Base-by-base conservation (phyloP, 2,329 filamentous ascomycete species). In the Colletotrichum graminicola region DNA sequence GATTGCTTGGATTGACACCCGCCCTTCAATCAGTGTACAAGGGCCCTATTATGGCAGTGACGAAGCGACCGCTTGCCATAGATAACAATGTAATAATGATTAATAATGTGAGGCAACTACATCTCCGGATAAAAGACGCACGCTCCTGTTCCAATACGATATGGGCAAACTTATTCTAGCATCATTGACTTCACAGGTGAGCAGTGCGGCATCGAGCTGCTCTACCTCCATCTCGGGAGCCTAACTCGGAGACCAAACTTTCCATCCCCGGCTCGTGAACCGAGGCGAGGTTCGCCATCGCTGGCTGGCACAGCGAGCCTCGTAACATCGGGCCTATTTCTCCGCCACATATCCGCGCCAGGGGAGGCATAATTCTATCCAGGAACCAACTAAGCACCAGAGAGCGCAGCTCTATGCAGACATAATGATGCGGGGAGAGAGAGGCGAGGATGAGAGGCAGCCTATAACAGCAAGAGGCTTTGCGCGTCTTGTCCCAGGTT, bases 31-130 rank as follows among this genome's bases (percentile, higher is more conserved):
- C 45, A 32, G 47, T 36, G n/a, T 45, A 11, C 26, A 16, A 43
- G 51, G 18, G 23, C 47, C 34, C 45, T 64, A 34, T 16, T 4
- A 12, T 12, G 32, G 43, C 34, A 11, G 51, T 32, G 14, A 26
- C 23, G 32, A 18, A 47, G 43, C 3, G 16, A 23, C 7, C n/a
- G 8, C 34, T 1, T 47, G 51, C 32, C 32, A 29, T 49, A 41
- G 10, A 32, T 11, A 32, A n/a, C 34, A 49, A 49, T 47, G 34
- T 18, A 62, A 61, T 67, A 55, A 67, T 67, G 26, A 54, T 39
- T 67, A 62, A 62, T 67, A 62, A 62, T 67, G 36, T n/a, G 64
- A 34, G 49, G 23, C 29, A 39, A 47, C 8, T 18, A 14, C 5
- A 1, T 56, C 10, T 39, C 3, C 41, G n/a, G 1, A 39, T 12